Evolutionary conservation across 805 yeast species (phyloP), one percentile per base, ranked within the genome.

Genomic region (Cyberlindnera euphorbiiphila): DNA sequence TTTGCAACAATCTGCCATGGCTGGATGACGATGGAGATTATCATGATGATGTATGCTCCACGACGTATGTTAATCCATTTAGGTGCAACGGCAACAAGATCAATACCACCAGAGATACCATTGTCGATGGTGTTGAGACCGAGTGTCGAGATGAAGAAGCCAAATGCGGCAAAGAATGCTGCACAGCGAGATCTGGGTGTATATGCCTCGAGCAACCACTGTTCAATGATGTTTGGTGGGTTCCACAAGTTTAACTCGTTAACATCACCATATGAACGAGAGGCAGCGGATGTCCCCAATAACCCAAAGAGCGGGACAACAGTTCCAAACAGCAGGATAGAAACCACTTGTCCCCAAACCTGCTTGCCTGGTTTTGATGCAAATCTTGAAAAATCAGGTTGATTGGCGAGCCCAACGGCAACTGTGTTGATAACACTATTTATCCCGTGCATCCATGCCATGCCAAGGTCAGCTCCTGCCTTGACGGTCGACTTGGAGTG

Each of bases 31-130:
- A 79, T 68, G 1, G 85, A 85, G 43, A 85, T 61, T 10, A 68
- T 63, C 12, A 89, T 89, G 60, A 88, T 81, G 36, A 86, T 61
- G 54, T 82, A 53, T 3, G 66, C 78, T 50, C 84, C 85, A 53
- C 86, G 69, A 54, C 77, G 68, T 36, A 77, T 76, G 60, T 73
- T 78, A 53, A 79, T 62, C 59, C 66, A 78, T 41, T 68, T 70
- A 13, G 85, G 85, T 9, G 55, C 54, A 12, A 54, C 41, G 1
- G 63, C 76, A 18, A 74, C 66, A 45, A 74, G 47, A 43, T 72
- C 78, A 61, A 71, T 74, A 13, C 75, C 76, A 10, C 73, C 75
- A 31, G 72, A 61, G 28, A 66, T 57, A 27, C 71, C 67, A 42
- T 68, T 68, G 23, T 65, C 74, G 32, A 67, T 59, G 2, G 59